Evolutionary conservation across 2,329 filamentous ascomycete species (phyloP).

Genomic region (Teratosphaeria gauchensis): DNA sequence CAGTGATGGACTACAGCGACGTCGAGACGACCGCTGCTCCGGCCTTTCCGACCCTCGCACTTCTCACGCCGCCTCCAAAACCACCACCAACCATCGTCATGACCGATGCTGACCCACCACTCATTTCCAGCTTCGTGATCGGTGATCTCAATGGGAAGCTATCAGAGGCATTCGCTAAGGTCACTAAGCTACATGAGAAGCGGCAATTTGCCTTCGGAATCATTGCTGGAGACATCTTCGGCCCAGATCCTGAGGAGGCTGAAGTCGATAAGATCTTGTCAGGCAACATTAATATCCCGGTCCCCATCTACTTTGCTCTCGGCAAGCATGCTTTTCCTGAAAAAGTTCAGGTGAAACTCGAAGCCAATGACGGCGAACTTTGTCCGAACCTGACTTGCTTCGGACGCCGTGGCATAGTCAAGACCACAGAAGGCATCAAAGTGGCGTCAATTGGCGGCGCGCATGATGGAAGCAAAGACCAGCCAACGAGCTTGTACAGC

Average conservation of each 20-base stretch:
- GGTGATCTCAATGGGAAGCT: slow-evolving; percentile 76
- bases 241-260: slow-evolving; percentile 42
- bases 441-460: slow-evolving; percentile 79
- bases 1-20: neutral
- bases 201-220: slow-evolving; percentile 82
- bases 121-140: slow-evolving; percentile 57
- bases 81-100: slow-evolving; percentile 1
- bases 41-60: neutral
- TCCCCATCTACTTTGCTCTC: slow-evolving; percentile 86
- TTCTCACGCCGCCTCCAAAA: neutral
- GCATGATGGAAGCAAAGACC: slow-evolving; percentile 10
- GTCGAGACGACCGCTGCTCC: neutral
- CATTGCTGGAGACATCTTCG: slow-evolving; percentile 74
- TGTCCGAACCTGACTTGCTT: slow-evolving; percentile 88
- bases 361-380: slow-evolving; percentile 58
- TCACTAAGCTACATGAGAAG: slow-evolving; percentile 71
- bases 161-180: slow-evolving; percentile 65
- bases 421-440: slow-evolving; percentile 78
- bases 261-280: slow-evolving; percentile 48
- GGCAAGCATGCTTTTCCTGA: slow-evolving; percentile 63
- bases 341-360: slow-evolving; percentile 61
- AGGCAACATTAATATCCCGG: slow-evolving; percentile 62
- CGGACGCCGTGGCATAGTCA: slow-evolving; percentile 76
- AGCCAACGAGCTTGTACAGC: slow-evolving; percentile 52
- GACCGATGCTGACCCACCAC: neutral